Conservation (phyloP, 345 rosid genomes). For the Aethionema arabicum region DNA sequence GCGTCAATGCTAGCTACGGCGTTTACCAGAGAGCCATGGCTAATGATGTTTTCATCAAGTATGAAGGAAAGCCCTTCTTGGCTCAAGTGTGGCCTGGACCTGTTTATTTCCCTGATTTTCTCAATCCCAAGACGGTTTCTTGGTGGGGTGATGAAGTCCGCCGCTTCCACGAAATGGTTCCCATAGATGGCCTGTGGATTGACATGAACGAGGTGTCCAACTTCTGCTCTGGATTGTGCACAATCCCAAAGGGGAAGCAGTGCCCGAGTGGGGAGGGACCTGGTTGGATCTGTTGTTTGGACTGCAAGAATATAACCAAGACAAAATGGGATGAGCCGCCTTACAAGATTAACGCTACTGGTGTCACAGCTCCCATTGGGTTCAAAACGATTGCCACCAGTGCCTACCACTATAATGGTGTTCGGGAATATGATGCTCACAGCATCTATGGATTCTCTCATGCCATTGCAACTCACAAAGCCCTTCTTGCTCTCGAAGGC, state of each 20-base stretch:
- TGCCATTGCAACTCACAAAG: constrained; percentile 85
- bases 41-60: constrained; percentile 86
- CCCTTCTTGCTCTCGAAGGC: constrained; percentile 64
- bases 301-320: constrained; percentile 87
- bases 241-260: constrained; percentile 54
- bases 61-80: constrained; percentile 72
- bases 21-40: constrained; percentile 76
- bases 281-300: constrained; percentile 96
- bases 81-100: constrained; percentile 99
- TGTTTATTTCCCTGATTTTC: constrained; percentile 93
- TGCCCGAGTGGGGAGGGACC: constrained; percentile 88
- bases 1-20: constrained; percentile 76
- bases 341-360: constrained; percentile 92
- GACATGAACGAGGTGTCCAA: constrained; percentile 98
- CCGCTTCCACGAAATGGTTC: constrained; percentile 85
- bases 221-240: constrained; percentile 80
- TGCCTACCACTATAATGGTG: constrained; percentile 90
- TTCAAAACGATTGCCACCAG: constrained; percentile 94
- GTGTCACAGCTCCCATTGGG: constrained; percentile 65
- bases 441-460: constrained; percentile 93
- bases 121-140: constrained; percentile 79
- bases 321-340: constrained; percentile 97
- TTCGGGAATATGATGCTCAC: constrained; percentile 87
- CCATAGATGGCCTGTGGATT: constrained; percentile 90
- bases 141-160: constrained; percentile 97